phyloP scores from a whole-genome alignment of 139 green algal species.

The Tetraselmis chui region DNA sequence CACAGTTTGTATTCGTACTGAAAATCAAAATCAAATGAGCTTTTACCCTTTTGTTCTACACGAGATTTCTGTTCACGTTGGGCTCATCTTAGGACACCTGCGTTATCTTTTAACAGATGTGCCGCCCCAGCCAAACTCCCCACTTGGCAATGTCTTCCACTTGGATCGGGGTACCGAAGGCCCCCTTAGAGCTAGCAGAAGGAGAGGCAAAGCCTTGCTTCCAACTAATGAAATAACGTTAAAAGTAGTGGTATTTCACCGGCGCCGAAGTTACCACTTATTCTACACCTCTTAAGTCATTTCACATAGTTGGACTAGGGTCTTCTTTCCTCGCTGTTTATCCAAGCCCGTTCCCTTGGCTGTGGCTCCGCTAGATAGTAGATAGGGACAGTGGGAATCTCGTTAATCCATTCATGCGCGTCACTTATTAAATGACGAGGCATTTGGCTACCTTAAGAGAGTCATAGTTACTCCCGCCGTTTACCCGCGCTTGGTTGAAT shows the following conservation, averaged over 20 bases:
- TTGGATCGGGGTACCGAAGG: conserved; percentile 52
- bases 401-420: conserved; percentile 84
- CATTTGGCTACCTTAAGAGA: conserved; percentile 59
- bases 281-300: conserved; percentile 67
- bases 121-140: no score
- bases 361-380: conserved; percentile 75
- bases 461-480: conserved; percentile 89
- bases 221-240: conserved; percentile 82
- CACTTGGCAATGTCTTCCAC: conserved; percentile 88
- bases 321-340: conserved; percentile 82
- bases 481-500: conserved; percentile 94
- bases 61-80: conserved; percentile 93
- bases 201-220: conserved; percentile 60
- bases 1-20: no score
- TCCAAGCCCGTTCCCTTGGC: conserved; percentile 48
- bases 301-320: conserved; percentile 81
- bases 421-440: conserved; percentile 63
- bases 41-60: conserved; percentile 92
- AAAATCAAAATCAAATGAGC: conserved; percentile 96
- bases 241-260: conserved; percentile 59
- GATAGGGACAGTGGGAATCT: conserved; percentile 82
- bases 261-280: conserved; percentile 61
- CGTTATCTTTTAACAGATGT: no score
- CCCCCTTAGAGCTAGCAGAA: conserved; percentile 72
- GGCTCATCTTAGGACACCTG: conserved; percentile 92